A percentile compares a stretch with the other conserved stretches of the same genome.
Evolutionary conservation across 2,329 filamentous ascomycete species (phyloP).

Genomic region (Claviceps arundinis): DNA sequence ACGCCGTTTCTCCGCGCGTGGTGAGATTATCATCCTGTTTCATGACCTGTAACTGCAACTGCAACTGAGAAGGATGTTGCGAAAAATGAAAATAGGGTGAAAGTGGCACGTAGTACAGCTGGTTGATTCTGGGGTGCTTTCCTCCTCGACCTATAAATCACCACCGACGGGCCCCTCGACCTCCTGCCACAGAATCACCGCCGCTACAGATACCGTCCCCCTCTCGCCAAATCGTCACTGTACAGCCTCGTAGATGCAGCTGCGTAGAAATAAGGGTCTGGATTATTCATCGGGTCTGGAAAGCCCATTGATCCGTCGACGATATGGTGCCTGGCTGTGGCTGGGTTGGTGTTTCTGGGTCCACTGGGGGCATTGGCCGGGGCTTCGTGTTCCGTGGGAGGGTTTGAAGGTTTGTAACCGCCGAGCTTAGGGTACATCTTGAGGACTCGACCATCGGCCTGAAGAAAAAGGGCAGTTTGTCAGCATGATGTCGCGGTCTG

Average conservation of each 20-base stretch:
- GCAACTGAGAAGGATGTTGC: too few species aligned
- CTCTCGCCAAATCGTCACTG: constrained; percentile 32
- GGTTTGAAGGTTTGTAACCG: constrained; percentile 18
- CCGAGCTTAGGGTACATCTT: constrained; percentile 58
- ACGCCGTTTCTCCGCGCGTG: too few species aligned
- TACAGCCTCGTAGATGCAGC: constrained; percentile 31
- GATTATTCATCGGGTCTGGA: constrained; percentile 29
- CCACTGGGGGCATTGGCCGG: constrained; percentile 20
- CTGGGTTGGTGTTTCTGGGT: constrained; percentile 13
- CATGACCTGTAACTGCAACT: too few species aligned
- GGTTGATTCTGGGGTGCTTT: too few species aligned
- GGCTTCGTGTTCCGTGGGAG: constrained; percentile 13
- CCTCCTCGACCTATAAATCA: neutral
- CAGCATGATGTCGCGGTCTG: neutral
- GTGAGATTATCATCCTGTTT: too few species aligned
- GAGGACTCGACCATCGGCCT: constrained; percentile 63
- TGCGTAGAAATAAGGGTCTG: constrained; percentile 10
- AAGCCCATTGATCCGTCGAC: constrained; percentile 44
- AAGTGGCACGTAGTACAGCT: too few species aligned
- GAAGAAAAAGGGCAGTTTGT: neutral
- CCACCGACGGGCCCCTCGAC: constrained; percentile 2
- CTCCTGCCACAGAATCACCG: constrained; percentile 15
- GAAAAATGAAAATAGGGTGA: neutral
- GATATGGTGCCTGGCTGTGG: constrained; percentile 23
- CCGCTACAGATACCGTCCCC: constrained; percentile 6